Conservation (phyloP, 805 yeast genomes). For the Metschnikowia proteae region DNA sequence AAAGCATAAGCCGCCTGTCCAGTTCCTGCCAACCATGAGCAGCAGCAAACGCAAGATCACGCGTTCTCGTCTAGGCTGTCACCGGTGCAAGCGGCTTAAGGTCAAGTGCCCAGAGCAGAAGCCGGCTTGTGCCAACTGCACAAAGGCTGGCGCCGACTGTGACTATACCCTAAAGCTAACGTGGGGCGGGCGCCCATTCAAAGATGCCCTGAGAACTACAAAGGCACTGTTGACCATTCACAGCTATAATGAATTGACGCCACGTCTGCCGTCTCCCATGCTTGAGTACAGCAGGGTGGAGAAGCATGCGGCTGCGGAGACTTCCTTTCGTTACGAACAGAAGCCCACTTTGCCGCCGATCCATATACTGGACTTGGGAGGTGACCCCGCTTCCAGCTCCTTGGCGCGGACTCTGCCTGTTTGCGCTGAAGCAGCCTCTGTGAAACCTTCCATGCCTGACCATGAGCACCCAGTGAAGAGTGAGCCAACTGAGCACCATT, state of each 20-base stretch:
- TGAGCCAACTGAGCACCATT: background rate
- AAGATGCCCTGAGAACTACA: constrained; percentile 20
- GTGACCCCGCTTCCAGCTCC: background rate
- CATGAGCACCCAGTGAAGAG: background rate
- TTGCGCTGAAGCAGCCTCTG: background rate
- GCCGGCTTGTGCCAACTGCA: constrained; percentile 60
- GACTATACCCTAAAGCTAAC: constrained; percentile 61
- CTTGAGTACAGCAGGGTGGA: background rate
- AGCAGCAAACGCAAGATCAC: constrained; percentile 23
- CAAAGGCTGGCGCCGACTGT: constrained; percentile 44
- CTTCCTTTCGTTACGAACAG: background rate
- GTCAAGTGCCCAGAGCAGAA: constrained; percentile 68
- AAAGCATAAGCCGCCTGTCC: background rate
- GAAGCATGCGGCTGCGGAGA: background rate
- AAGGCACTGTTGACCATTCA: background rate
- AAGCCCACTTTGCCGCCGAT: too few relatives aligned
- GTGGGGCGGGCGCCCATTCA: constrained; percentile 75
- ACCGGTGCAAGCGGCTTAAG: constrained; percentile 56
- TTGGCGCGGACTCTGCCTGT: too few relatives aligned
- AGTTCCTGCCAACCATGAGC: background rate
- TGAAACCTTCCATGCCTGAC: background rate
- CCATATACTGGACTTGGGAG: background rate
- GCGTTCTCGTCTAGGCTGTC: constrained; percentile 59
- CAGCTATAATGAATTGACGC: background rate
- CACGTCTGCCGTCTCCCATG: background rate